Evolutionary conservation across 2,329 filamentous ascomycete genomes (phyloP).

Genomic region (Lojkania enalia): DNA sequence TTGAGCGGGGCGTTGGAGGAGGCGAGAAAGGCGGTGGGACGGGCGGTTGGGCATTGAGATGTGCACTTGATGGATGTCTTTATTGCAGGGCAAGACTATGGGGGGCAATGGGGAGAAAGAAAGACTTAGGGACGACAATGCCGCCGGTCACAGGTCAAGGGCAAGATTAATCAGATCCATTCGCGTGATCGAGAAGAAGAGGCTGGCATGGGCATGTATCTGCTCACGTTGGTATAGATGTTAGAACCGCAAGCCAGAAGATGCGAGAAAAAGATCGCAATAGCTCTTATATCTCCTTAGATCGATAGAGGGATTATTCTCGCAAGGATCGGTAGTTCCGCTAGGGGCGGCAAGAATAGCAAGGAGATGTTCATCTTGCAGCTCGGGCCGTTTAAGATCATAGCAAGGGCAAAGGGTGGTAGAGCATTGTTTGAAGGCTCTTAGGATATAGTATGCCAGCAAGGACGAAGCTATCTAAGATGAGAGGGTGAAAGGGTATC

Average conservation of each 20-base stretch:
- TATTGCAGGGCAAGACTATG: too few relatives aligned
- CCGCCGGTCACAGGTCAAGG: background rate
- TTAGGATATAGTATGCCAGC: background rate
- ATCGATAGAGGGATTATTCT: too few relatives aligned
- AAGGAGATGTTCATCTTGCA: too few relatives aligned
- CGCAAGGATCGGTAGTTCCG: too few relatives aligned
- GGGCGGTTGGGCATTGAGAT: constrained; percentile 16
- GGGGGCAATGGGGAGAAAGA: too few relatives aligned
- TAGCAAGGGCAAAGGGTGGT: background rate
- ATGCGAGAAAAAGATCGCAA: too few relatives aligned
- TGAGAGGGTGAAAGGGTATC: background rate
- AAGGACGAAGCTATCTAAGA: background rate
- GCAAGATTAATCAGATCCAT: background rate
- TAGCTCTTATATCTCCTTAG: too few relatives aligned
- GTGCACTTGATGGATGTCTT: too few relatives aligned
- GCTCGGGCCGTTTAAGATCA: too few relatives aligned
- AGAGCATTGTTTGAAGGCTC: too few relatives aligned
- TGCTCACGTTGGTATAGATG: background rate
- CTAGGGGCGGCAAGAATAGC: too few relatives aligned
- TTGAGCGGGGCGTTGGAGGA: constrained; percentile 54
- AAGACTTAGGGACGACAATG: background rate
- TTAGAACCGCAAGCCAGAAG: too few relatives aligned
- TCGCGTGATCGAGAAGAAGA: background rate
- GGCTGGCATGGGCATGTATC: background rate
- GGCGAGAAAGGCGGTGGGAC: constrained; percentile 54